Evolutionary conservation across 257 asterid genomes (phyloP).

Genomic region (Sherardia arvensis): DNA sequence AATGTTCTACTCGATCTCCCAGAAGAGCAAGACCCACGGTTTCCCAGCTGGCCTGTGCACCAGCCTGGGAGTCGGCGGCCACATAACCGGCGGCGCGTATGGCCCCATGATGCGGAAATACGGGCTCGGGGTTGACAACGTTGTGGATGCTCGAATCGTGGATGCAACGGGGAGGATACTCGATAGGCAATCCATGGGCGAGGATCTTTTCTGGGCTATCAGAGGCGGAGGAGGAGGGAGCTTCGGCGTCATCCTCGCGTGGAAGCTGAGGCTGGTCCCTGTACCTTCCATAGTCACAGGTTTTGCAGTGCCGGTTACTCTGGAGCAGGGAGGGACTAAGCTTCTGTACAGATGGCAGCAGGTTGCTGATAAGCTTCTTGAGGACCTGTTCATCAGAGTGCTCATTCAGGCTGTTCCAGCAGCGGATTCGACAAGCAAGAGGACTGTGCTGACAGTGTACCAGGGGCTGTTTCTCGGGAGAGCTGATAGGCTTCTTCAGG

Average conservation of each 20-base stretch:
- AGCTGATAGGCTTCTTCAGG: not conserved
- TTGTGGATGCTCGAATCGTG: conserved; percentile 11
- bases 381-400: conserved; percentile 13
- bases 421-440: not conserved
- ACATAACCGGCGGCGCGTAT: conserved; percentile 14
- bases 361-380: conserved; percentile 6
- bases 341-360: conserved; percentile 7
- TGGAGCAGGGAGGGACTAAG: conserved; percentile 7
- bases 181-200: conserved; percentile 7
- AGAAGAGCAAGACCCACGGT: conserved; percentile 14
- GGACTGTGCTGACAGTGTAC: not conserved
- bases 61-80: conserved; percentile 2
- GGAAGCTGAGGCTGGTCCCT: conserved; percentile 7
- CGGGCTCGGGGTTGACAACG: conserved; percentile 15
- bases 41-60: conserved; percentile 16
- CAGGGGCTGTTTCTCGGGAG: conserved; percentile 11
- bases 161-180: conserved; percentile 10
- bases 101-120: conserved; percentile 16
- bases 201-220: conserved; percentile 14
- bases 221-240: conserved; percentile 12
- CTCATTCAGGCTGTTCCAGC: not conserved
- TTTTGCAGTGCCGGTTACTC: conserved; percentile 1
- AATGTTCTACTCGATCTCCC: conserved; percentile 13
- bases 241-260: conserved; percentile 6
- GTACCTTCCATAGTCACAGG: conserved; percentile 6